phyloP scores from a whole-genome alignment of 352 stramenopile genomes.

The Globisporangium spinosum region DNA sequence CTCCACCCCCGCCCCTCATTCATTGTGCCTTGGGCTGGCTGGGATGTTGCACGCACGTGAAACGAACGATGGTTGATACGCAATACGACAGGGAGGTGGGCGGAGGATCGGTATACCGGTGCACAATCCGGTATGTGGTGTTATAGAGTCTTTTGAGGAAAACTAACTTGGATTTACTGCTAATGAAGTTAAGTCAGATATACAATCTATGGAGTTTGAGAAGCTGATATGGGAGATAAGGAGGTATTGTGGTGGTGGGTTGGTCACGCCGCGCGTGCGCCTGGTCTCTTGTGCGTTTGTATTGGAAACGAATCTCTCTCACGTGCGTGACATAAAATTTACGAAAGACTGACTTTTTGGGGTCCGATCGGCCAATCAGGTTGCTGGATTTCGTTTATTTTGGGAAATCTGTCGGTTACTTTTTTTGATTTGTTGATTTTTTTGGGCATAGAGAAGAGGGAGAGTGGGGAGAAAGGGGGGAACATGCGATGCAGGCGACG shows the following conservation, averaged over 20 bases:
- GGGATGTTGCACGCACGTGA: neutral
- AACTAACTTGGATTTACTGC: too few relatives aligned
- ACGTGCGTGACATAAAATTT: slow-evolving; percentile 8
- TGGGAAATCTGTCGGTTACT: neutral
- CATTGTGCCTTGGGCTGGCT: neutral
- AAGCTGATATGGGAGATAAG: neutral
- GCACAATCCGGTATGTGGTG: neutral
- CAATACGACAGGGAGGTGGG: neutral
- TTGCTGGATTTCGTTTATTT: neutral
- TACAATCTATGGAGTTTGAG: too few relatives aligned
- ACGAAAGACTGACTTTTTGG: neutral
- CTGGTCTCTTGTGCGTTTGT: slow-evolving; percentile 6
- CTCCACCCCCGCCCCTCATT: neutral
- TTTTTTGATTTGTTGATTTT: neutral
- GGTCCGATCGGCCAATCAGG: neutral
- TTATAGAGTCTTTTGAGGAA: too few relatives aligned
- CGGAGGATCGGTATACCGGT: neutral
- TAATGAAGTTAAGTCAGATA: too few relatives aligned
- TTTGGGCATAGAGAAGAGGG: neutral
- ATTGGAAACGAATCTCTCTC: slow-evolving; percentile 11
- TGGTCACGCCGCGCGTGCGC: neutral
- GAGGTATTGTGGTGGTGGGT: neutral
- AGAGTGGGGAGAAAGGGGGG: neutral
- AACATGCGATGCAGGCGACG: neutral
- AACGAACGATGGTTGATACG: neutral